Conservation (phyloP, 768 basidiomycete species). For the Leccinum olivaceopallidum region DNA sequence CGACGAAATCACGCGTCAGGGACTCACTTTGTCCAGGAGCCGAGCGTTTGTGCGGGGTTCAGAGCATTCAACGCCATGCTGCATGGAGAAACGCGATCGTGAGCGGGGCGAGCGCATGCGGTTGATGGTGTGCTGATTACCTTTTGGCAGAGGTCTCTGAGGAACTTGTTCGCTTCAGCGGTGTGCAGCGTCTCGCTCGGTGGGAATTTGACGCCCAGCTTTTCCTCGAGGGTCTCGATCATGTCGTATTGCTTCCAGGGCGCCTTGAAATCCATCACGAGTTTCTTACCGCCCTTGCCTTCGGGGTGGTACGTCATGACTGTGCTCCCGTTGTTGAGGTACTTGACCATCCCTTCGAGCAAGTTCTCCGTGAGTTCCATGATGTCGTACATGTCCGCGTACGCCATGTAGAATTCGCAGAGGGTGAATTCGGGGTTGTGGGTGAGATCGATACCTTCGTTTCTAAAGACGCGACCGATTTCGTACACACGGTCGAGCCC, state of each 20-base stretch:
- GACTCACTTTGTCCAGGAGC: slow-evolving; percentile 84
- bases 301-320: slow-evolving; percentile 89
- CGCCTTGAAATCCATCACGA: slow-evolving; percentile 82
- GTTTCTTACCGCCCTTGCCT: slow-evolving; percentile 78
- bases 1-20: background rate
- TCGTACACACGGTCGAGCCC: slow-evolving; percentile 98
- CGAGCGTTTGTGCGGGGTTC: slow-evolving; percentile 96
- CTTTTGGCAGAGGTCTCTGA: slow-evolving; percentile 83
- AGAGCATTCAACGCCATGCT: slow-evolving; percentile 96
- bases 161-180: slow-evolving; percentile 83
- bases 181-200: slow-evolving; percentile 89
- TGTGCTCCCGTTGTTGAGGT: slow-evolving; percentile 77
- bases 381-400: slow-evolving; percentile 97
- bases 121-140: slow-evolving; percentile 35
- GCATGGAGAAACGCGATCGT: slow-evolving; percentile 1
- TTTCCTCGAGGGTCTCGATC: slow-evolving; percentile 95
- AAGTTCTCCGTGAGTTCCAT: slow-evolving; percentile 97
- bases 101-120: background rate
- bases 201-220: slow-evolving; percentile 90
- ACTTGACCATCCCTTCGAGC: slow-evolving; percentile 89
- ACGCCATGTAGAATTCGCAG: slow-evolving; percentile 99
- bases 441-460: slow-evolving; percentile 98
- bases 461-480: slow-evolving; percentile 97
- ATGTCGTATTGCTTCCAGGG: slow-evolving; percentile 99
- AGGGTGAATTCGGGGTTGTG: slow-evolving; percentile 99